phyloP scores from a whole-genome alignment of 257 asterid genomes.

The Jacaranda mimosifolia region DNA sequence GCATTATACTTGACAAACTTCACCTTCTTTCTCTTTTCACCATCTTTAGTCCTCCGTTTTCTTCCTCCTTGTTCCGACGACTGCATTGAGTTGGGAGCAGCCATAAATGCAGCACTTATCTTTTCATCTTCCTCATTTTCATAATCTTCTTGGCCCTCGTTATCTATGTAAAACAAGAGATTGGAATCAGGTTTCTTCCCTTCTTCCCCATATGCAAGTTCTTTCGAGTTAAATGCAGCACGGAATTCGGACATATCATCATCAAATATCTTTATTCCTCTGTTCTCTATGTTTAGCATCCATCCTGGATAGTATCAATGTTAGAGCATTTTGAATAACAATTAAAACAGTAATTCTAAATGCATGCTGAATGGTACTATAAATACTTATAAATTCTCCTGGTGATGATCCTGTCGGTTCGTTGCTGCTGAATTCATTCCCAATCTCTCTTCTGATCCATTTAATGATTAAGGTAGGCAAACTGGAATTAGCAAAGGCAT shows the following conservation, averaged over 20 bases:
- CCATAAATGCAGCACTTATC: slow-evolving; percentile 54
- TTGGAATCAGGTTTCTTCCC: slow-evolving; percentile 48
- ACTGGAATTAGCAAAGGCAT: slow-evolving; percentile 64
- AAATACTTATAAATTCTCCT: slow-evolving; percentile 56
- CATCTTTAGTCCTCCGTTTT: slow-evolving; percentile 52
- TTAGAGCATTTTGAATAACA: not conserved
- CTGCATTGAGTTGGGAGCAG: slow-evolving; percentile 66
- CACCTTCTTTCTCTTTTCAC: slow-evolving; percentile 41
- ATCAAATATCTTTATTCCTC: slow-evolving; percentile 68
- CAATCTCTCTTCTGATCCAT: slow-evolving; percentile 53
- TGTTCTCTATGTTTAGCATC: slow-evolving; percentile 65
- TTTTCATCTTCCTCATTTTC: slow-evolving; percentile 45
- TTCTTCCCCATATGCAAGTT: slow-evolving; percentile 38
- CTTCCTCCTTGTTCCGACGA: slow-evolving; percentile 50
- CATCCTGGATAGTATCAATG: slow-evolving; percentile 53
- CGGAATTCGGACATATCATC: slow-evolving; percentile 53
- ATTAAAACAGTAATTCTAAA: not conserved
- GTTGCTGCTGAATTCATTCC: slow-evolving; percentile 38
- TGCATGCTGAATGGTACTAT: not conserved
- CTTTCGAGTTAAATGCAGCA: slow-evolving; percentile 46
- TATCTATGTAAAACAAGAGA: slow-evolving; percentile 64
- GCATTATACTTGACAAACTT: slow-evolving; percentile 57
- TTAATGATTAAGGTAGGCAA: slow-evolving; percentile 54
- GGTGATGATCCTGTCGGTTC: slow-evolving; percentile 72
- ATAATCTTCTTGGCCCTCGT: slow-evolving; percentile 54